Evolutionary conservation across 805 yeast species (phyloP).

Genomic region (Candida argentea): DNA sequence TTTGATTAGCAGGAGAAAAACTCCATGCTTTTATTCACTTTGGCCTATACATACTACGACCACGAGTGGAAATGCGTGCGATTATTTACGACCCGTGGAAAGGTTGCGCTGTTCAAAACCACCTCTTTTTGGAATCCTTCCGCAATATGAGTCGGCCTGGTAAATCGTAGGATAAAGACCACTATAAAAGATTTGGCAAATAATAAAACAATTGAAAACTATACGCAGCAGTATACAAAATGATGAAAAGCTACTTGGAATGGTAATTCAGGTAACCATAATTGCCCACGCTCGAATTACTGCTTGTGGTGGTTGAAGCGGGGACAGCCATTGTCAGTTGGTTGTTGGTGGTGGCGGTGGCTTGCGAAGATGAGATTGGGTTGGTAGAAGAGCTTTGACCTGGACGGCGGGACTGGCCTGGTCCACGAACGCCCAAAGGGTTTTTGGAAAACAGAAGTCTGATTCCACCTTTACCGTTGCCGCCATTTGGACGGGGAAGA

Average conservation of each 20-base stretch:
- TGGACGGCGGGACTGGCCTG: constrained; percentile 35
- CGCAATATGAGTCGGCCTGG: too few species aligned
- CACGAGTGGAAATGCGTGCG: too few species aligned
- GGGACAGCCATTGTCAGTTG: constrained; percentile 3
- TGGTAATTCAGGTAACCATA: constrained; percentile 28
- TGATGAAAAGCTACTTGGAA: constrained; percentile 7
- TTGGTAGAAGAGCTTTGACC: constrained; percentile 24
- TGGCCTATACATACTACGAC: too few species aligned
- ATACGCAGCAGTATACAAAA: constrained; percentile 3
- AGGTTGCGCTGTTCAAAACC: too few species aligned
- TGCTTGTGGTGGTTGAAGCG: too few species aligned
- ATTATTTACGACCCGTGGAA: too few species aligned
- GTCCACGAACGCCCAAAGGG: constrained; percentile 92
- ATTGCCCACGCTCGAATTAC: constrained; percentile 18
- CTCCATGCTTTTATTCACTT: too few species aligned
- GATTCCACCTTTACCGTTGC: constrained; percentile 82
- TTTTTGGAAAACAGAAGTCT: constrained; percentile 90
- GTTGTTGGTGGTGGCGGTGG: constrained; percentile 2
- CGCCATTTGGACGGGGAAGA: constrained; percentile 67
- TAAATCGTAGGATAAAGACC: too few species aligned
- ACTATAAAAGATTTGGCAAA: too few species aligned
- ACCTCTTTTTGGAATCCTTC: too few species aligned
- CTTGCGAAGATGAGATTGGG: constrained; percentile 9
- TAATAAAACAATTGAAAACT: constrained; percentile 6
- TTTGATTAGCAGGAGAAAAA: too few species aligned